Evolutionary conservation across 2,329 filamentous ascomycete species (phyloP), one percentile per base, ranked within the genome.

Genomic region (Ophiostoma triangulosporum): DNA sequence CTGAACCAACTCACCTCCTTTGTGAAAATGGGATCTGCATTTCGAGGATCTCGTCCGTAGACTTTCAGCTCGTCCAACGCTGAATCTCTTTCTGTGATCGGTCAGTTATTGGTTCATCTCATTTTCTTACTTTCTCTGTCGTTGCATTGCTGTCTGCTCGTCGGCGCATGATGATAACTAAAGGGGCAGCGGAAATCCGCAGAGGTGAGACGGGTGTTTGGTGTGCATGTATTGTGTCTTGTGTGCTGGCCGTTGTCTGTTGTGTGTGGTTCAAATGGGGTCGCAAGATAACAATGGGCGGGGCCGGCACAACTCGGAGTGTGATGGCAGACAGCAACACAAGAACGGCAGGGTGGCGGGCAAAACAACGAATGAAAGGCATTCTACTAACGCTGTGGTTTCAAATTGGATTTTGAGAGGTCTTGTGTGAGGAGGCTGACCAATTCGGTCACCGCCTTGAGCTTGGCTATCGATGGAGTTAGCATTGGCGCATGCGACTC

Each of bases 21-120:
- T n/a, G 85, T 84, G 68, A 93, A 96, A 55, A 97, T 91, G 1
- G 88, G 84, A 55, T 84, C 84, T 27, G 89, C 82, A 67, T 87
- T 75, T 29, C 70, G 72, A 7, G 83, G 79, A 61, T 84, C 81
- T 56, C 89, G 81, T 6, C 89, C 85, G 62, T 86, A 78, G 31
- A 90, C 72, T 67, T 95, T 95, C 49, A 96, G 73, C 60, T 88
- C 70, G 59, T 84, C 80, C 4, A 85, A 66, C 12, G 73, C 71
- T 9, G 73, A 68, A 60, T 80, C 77, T 57, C 81, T 77, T 63
- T 86, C 86, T 88, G 57, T 9, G 4, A 20, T 38, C 48, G 17
- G 43, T 35, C n/a, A 45, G 35, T 17, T 9, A 31, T 38, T 14
- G 31, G 12, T 22, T n/a, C 27, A 45, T 40, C 17, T n/a, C 26